Conservation (phyloP, 1,284 basidiomycete genomes). For the Cyathus pygmaeus region DNA sequence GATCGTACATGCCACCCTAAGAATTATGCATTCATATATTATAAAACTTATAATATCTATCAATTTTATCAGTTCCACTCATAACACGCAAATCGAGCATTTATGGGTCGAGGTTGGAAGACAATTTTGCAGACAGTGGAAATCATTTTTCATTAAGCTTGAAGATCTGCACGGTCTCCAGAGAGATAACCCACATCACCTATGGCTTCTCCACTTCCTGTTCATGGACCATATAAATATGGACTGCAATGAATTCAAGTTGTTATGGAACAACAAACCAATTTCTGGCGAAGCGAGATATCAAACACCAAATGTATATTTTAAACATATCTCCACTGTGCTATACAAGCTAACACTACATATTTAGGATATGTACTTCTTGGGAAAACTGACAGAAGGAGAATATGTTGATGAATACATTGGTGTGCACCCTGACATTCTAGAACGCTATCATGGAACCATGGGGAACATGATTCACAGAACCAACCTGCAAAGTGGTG, state of each 20-base stretch:
- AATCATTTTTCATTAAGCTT: conserved; percentile 50
- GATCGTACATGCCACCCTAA: conserved; percentile 21
- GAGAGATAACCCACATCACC: conserved; percentile 35
- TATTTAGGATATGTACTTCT: conserved; percentile 40
- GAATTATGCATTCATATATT: background rate
- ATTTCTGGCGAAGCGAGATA: conserved; percentile 37
- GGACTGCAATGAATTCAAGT: conserved; percentile 47
- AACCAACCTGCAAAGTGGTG: background rate
- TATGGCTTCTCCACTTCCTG: conserved; percentile 55
- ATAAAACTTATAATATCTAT: background rate
- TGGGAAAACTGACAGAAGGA: background rate
- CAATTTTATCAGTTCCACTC: background rate
- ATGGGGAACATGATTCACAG: background rate
- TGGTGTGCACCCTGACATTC: background rate
- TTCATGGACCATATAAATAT: conserved; percentile 51
- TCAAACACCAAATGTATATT: conserved; percentile 35
- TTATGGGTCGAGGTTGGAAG: conserved; percentile 55
- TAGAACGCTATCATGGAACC: background rate
- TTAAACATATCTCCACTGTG: background rate
- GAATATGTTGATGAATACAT: background rate
- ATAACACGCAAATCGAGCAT: conserved; percentile 52
- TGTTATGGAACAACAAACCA: conserved; percentile 52
- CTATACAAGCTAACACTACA: background rate
- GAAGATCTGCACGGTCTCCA: conserved; percentile 47
- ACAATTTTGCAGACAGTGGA: conserved; percentile 49